Evolutionary conservation across 2,329 filamentous ascomycete genomes (phyloP), one percentile per base, ranked within the genome.

Genomic region (Colletotrichum karsti): DNA sequence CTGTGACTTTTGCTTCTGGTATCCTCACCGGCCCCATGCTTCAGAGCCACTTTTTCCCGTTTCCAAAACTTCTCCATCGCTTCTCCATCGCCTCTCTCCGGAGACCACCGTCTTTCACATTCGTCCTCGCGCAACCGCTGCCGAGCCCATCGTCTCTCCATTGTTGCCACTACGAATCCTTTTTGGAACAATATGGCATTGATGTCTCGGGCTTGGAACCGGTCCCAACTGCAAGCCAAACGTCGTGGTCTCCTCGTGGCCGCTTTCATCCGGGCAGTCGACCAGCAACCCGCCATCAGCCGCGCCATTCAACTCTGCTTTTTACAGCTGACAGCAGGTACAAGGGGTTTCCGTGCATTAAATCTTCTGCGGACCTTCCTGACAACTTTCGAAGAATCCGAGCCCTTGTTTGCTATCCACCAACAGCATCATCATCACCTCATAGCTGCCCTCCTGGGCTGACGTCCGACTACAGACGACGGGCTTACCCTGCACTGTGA

Each of bases 341-440:
- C 56, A 54, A 61, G 37, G 56, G 15, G 13, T n/a, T 10, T 55
- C 46, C 37, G 24, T 65, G 62, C 15, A 5, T 37, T 15, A 33
- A 28, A 33, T 51, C 48, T 54, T 61, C 41, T 46, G 56, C 56
- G 22, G 30, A 53, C 46, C 12, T 53, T 39, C 18, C 12, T 22
- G 28, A 13, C 28, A 37, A 22, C 20, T 30, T 13, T 50, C 12
- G 24, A 42, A 20, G 33, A 51, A 42, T 35, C 28, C 41, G 35
- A 10, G 44, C 26, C 58, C 63, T 61, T 63, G 63, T n/a, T 67
- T 44, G 28, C 60, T 30, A 22, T 13, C n/a, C 7, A 18, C 26
- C 46, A 5, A 33, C 44, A 20, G 20, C 65, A 65, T 68, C 65
- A 68, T 68, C 60, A 50, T 68, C 65, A 65, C 60, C 60, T 65